A percentile compares a stretch with the other conserved stretches of the same genome.
Conservation (phyloP, 2,329 filamentous ascomycete genomes). For the Magnaporthiopsis poae region DNA sequence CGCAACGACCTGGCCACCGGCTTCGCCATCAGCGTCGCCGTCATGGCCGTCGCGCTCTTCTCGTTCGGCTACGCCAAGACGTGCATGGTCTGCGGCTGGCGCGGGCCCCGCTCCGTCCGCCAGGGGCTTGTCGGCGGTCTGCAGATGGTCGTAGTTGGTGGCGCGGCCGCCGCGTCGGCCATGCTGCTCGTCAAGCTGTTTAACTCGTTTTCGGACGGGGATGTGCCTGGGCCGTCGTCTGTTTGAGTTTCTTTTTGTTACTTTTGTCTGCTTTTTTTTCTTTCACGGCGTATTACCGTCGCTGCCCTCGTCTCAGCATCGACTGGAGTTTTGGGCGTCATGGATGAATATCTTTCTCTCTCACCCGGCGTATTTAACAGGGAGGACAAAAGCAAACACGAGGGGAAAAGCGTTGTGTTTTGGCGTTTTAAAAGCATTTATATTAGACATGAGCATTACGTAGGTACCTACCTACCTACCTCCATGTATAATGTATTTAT, state of each 20-base stretch:
- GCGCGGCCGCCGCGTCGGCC: conserved; percentile 25
- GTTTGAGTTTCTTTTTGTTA: not conserved
- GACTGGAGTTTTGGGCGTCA: not conserved
- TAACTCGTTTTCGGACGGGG: conserved; percentile 8
- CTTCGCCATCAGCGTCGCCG: conserved; percentile 45
- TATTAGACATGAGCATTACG: not conserved
- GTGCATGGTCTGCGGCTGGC: conserved; percentile 20
- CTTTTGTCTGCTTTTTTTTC: not conserved
- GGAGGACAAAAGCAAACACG: not conserved
- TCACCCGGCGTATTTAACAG: not conserved
- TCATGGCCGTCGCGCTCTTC: conserved; percentile 52
- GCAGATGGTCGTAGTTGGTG: conserved; percentile 31
- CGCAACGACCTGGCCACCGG: conserved; percentile 28
- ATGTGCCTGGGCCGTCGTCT: not conserved
- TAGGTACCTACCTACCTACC: not conserved
- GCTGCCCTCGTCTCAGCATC: not conserved
- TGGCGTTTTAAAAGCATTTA: not conserved
- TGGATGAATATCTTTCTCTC: not conserved
- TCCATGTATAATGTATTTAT: not conserved
- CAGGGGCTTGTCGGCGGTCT: conserved; percentile 21
- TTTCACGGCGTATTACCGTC: not conserved
- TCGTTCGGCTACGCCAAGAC: conserved; percentile 54
- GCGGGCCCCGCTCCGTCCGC: conserved; percentile 9
- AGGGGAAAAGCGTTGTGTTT: not conserved
- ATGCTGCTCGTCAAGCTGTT: conserved; percentile 27